phyloP scores from a whole-genome alignment of 768 basidiomycete genomes.

The Tulasnella sp. region DNA sequence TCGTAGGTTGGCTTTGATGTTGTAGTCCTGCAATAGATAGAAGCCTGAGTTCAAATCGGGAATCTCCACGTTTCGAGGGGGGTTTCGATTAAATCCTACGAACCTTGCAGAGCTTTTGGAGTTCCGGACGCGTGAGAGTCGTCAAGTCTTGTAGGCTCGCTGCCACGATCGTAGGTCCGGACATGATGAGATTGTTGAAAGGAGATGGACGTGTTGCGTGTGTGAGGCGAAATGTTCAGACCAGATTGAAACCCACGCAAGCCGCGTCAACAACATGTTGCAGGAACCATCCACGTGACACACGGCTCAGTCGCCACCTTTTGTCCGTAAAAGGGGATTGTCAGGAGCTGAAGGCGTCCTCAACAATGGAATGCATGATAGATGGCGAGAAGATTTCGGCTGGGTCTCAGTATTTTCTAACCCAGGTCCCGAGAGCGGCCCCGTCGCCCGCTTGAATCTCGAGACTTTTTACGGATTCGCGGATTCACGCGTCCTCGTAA shows the following conservation, averaged over 20 bases:
- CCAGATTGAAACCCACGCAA: slow-evolving; percentile 9
- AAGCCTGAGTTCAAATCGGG: not conserved
- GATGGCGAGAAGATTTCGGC: too few relatives aligned
- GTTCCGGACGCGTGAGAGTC: not conserved
- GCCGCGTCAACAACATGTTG: not conserved
- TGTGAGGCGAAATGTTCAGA: slow-evolving; percentile 8
- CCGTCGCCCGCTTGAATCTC: too few relatives aligned
- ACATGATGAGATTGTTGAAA: not conserved
- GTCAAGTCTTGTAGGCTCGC: not conserved
- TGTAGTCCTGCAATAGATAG: slow-evolving; percentile 16
- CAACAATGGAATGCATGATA: not conserved
- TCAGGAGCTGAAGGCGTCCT: not conserved
- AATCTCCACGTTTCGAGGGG: not conserved
- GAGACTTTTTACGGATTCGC: too few relatives aligned
- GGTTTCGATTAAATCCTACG: not conserved
- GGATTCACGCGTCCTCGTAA: too few relatives aligned
- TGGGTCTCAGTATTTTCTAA: too few relatives aligned
- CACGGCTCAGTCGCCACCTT: not conserved
- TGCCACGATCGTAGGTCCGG: not conserved
- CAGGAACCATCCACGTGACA: not conserved
- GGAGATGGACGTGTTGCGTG: not conserved
- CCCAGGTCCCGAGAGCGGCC: too few relatives aligned
- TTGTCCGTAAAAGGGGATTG: not conserved
- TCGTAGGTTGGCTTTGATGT: slow-evolving; percentile 28
- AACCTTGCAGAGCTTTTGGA: slow-evolving; percentile 28